Evolutionary conservation across 2,329 filamentous ascomycete species (phyloP), one percentile per base, ranked within the genome.

Genomic region (Botryotinia narcissicola): DNA sequence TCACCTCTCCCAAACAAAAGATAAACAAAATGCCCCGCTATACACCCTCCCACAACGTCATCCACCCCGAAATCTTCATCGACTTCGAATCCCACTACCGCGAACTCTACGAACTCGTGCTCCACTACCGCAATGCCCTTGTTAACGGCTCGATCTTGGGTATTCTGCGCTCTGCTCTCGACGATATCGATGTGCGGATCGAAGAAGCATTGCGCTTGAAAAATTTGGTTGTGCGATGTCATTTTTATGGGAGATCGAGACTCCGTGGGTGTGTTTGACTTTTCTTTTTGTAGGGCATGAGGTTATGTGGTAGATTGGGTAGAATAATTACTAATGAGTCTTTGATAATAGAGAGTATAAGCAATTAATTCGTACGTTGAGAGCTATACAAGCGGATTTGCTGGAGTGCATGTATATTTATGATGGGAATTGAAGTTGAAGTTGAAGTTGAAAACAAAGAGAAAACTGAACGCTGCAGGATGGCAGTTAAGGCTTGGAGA

Each of bases 281-380:
- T n/a, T n/a, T 7, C 5, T 10, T 54, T 48, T 10, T 25, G 46
- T 4, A 22, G 25, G 48, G 10, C 4, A 51, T 14, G 48, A 1
- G 48, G 4, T 6, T n/a, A 4, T 14, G 25, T 0, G 10, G n/a
- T 14, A 14, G 25, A 1, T n/a, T 14, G 4, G 22, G 25, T n/a
- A 22, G 48, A n/a, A 14, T n/a, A 2, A 14, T 16, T 54, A 16
- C 48, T 54, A 16, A 54, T 54, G 1, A 16, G 5, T n/a, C 3
- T n/a, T 14, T 16, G 25, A 16, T 54, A 1, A n/a, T 54, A 54
- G 48, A 7, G 14, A 7, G 25, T 54, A 54, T 12, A 54, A 54
- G 22, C 25, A 14, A n/a, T 54, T 54, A 7, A 2, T 54, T 1
- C 9, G 1, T 14, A 54, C 5, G 12, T 16, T 54, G 48, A 54